Conservation (phyloP, 768 basidiomycete species). For the Nevesoporus exiguus region DNA sequence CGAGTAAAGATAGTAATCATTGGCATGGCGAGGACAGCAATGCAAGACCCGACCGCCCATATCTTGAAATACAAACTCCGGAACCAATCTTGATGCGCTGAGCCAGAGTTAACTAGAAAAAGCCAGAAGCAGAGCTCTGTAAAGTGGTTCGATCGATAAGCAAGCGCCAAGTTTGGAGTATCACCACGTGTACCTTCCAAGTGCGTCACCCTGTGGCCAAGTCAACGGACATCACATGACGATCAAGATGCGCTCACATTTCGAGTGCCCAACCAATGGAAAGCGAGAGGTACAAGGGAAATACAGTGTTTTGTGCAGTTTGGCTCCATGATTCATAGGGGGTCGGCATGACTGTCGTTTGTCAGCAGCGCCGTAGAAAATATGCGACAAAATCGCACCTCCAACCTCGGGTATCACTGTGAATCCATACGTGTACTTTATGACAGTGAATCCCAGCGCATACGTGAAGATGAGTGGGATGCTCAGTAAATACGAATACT, state of each 20-base stretch:
- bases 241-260: slow-evolving; percentile 46
- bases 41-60: slow-evolving; percentile 63
- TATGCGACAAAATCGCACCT: slow-evolving; percentile 25
- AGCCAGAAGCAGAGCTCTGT: slow-evolving; percentile 86
- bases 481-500: slow-evolving; percentile 71
- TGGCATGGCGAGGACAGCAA: slow-evolving; percentile 66
- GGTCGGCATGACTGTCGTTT: slow-evolving; percentile 54
- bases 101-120: slow-evolving; percentile 67
- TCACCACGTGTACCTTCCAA: slow-evolving; percentile 55
- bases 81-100: slow-evolving; percentile 74
- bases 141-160: background rate
- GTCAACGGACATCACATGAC: background rate
- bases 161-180: background rate
- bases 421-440: slow-evolving; percentile 75
- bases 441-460: slow-evolving; percentile 58
- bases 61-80: slow-evolving; percentile 66
- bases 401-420: slow-evolving; percentile 42
- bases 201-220: slow-evolving; percentile 63
- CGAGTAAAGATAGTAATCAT: slow-evolving; percentile 64
- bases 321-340: slow-evolving; percentile 59
- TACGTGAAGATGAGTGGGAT: slow-evolving; percentile 60
- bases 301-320: slow-evolving; percentile 44
- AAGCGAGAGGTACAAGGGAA: slow-evolving; percentile 64
- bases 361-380: background rate
- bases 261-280: slow-evolving; percentile 71